Base-by-base conservation (phyloP, 1,284 basidiomycete genomes). In the Ceratobasidium sp. region DNA sequence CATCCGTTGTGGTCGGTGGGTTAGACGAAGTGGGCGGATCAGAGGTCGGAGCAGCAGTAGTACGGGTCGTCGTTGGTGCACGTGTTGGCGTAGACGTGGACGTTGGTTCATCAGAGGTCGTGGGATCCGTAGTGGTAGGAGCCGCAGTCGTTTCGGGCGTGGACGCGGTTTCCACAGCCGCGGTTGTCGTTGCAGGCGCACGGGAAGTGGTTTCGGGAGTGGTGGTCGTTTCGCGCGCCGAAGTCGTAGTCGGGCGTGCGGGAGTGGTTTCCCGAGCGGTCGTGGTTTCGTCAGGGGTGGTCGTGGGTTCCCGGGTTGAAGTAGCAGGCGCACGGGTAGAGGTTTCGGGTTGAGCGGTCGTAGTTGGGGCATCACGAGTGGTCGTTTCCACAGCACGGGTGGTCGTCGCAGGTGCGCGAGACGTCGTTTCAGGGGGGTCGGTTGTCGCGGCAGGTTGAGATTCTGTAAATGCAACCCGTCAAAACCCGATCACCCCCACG, bases 41-140 rank as follows among this genome's bases (percentile, higher is more conserved):
- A 53, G 74, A 39, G 14, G 65, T 61, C 22, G 51, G 14, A 31
- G 53, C 53, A 49, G 63, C 39, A 49, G 73, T 58, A n/a, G 66
- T 56, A 4, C 68, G 58, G 22, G 61, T 31, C 43, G 39, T 39
- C 1, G 53, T 56, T 29, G 74, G 22, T 75, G 13, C 29, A 48
- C 48, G 37, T 43, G 66, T 39, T 49, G 77, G 27, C 31, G 31
- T 58, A 9, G 74, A 24, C 27, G 76, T 74, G 31, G 63, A 54
- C 51, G 74, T 65, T 61, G 76, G 51, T 41, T 74, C 78, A 51
- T 72, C 43, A 19, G 77, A 74, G 41, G 76, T 75, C 54, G 74
- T 66, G 72, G 53, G 53, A 64, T 64, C 51, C 59, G 77, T 71
- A 61, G 59, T 74, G 51, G 76, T 78, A 68, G 56, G 68, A 73